Conservation (phyloP, 2,329 filamentous ascomycete species). For the Gremmenia infestans region DNA sequence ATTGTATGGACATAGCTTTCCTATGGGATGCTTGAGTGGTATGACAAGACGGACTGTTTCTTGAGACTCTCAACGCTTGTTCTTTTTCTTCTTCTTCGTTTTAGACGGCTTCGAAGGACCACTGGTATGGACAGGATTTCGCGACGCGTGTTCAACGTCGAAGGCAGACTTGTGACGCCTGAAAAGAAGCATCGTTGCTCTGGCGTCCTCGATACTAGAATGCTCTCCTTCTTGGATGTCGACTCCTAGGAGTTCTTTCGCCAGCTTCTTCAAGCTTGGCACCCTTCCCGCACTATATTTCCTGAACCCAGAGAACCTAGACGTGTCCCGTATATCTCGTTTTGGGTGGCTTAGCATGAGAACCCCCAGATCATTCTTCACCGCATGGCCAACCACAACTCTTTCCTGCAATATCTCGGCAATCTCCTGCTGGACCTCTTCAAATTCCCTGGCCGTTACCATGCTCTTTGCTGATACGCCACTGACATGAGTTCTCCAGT, state of each 20-base stretch:
- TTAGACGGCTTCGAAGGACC: slow-evolving; percentile 16
- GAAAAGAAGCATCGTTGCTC: slow-evolving; percentile 86
- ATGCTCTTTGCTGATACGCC: slow-evolving; percentile 75
- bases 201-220: slow-evolving; percentile 72
- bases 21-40: no score
- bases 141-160: slow-evolving; percentile 71
- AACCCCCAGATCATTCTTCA: slow-evolving; percentile 71
- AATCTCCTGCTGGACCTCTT: slow-evolving; percentile 71
- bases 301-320: slow-evolving; percentile 68
- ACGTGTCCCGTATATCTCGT: slow-evolving; percentile 78
- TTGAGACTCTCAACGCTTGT: slow-evolving; percentile 14
- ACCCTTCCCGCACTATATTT: slow-evolving; percentile 63
- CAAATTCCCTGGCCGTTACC: slow-evolving; percentile 62
- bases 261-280: slow-evolving; percentile 58
- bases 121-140: slow-evolving; percentile 44
- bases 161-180: slow-evolving; percentile 78
- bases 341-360: slow-evolving; percentile 75
- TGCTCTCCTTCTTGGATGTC: slow-evolving; percentile 61
- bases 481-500: slow-evolving; percentile 85
- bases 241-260: slow-evolving; percentile 51
- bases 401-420: slow-evolving; percentile 62
- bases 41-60: no score
- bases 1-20: background rate
- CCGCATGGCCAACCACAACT: slow-evolving; percentile 77
- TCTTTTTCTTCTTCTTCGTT: slow-evolving; percentile 39